Evolutionary conservation across 345 rosid species (phyloP).

Genomic region (Bruguiera sexangula): DNA sequence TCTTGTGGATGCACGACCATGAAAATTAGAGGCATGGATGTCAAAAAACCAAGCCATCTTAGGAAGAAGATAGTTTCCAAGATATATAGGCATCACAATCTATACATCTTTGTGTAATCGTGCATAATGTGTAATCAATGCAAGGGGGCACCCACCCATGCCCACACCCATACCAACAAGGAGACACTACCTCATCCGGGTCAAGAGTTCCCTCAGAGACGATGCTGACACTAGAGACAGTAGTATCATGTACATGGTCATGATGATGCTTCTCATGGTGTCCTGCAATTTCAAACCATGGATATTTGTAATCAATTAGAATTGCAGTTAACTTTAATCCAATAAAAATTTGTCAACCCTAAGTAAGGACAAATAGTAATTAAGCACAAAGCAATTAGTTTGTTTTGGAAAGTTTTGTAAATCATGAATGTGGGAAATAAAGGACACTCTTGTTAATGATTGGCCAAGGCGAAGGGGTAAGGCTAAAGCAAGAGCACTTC

Average conservation of each 20-base stretch:
- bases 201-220: conserved; percentile 69
- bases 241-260: conserved; percentile 62
- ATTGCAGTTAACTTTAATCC: not conserved
- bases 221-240: conserved; percentile 66
- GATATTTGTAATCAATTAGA: not conserved
- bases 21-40: no score
- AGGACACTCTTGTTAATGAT: no score
- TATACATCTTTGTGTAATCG: no score
- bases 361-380: not conserved
- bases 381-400: not conserved
- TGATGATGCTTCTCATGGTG: conserved; percentile 52
- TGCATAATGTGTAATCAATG: no score
- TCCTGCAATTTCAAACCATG: conserved; percentile 26
- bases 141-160: no score
- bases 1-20: no score
- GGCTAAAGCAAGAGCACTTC: no score
- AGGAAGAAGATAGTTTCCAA: no score
- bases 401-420: not conserved
- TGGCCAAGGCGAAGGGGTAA: no score
- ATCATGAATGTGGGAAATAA: not conserved
- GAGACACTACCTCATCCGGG: conserved; percentile 57
- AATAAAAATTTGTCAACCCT: not conserved
- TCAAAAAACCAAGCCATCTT: no score
- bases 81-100: no score
- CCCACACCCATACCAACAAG: not conserved